phyloP scores from a whole-genome alignment of 345 rosid genomes.

The Boechera stricta region DNA sequence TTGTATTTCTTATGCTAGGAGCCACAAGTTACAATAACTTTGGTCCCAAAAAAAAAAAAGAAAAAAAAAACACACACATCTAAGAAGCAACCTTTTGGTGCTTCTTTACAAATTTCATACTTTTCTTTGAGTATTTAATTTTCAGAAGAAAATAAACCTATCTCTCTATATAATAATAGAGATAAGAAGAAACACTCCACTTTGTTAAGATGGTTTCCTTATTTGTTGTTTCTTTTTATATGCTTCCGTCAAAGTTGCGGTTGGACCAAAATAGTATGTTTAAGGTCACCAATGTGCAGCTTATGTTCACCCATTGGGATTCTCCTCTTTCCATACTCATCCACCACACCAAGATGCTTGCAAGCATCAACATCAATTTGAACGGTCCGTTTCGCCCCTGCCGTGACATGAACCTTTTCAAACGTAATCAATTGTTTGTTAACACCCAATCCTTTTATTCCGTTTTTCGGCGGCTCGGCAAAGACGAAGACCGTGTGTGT shows the following conservation, averaged over 20 bases:
- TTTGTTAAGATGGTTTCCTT: slow-evolving; percentile 19
- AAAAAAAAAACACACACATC: background rate
- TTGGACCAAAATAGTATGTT: slow-evolving; percentile 76
- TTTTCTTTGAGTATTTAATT: slow-evolving; percentile 22
- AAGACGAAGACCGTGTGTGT: slow-evolving; percentile 76
- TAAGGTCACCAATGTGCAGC: slow-evolving; percentile 75
- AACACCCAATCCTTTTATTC: slow-evolving; percentile 48
- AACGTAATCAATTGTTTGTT: slow-evolving; percentile 73
- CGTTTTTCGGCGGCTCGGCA: slow-evolving; percentile 60
- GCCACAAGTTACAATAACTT: slow-evolving; percentile 35
- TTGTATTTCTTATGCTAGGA: slow-evolving; percentile 10
- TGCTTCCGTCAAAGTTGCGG: slow-evolving; percentile 50
- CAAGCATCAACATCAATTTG: slow-evolving; percentile 66
- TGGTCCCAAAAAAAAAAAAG: background rate
- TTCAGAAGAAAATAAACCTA: slow-evolving; percentile 24
- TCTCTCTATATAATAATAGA: slow-evolving; percentile 18
- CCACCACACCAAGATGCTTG: slow-evolving; percentile 79
- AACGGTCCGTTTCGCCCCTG: slow-evolving; percentile 59
- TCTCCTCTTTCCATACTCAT: slow-evolving; percentile 76
- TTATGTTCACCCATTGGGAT: slow-evolving; percentile 84
- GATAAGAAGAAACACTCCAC: slow-evolving; percentile 30
- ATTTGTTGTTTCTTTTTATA: slow-evolving; percentile 30
- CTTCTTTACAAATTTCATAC: slow-evolving; percentile 31
- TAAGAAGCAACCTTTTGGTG: slow-evolving; percentile 42
- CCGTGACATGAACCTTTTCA: slow-evolving; percentile 64